Evolutionary conservation across 805 yeast genomes (phyloP).

Genomic region (Saturnispora kantuleensis): DNA sequence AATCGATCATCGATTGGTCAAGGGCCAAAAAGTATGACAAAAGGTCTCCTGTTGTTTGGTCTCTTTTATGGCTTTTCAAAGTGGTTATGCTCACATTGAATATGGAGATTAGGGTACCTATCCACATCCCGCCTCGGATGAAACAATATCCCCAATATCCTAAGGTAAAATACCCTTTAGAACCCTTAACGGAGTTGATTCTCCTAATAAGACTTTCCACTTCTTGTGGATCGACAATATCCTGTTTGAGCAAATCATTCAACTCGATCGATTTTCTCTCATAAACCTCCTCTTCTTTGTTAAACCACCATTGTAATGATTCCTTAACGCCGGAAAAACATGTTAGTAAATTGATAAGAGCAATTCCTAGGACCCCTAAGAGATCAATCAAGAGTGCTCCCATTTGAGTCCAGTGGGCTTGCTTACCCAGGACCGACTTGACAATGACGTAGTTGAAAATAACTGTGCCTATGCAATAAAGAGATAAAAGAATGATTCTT

Average conservation of each 20-base stretch:
- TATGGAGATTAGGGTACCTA: background rate
- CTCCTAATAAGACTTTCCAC: background rate
- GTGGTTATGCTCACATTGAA: background rate
- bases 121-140: slow-evolving; percentile 5
- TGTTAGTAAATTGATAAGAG: slow-evolving; percentile 3
- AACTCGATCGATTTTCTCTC: background rate
- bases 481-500: background rate
- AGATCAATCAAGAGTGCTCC: slow-evolving; percentile 5
- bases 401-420: background rate
- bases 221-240: background rate
- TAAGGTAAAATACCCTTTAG: background rate
- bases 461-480: background rate
- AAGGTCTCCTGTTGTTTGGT: background rate
- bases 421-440: background rate
- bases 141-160: slow-evolving; percentile 6
- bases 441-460: background rate
- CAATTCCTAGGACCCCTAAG: background rate
- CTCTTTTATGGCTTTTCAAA: slow-evolving; percentile 3
- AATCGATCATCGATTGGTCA: slow-evolving; percentile 1
- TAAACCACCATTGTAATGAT: background rate
- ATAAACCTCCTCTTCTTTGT: background rate
- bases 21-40: background rate
- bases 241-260: background rate
- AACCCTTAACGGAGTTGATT: background rate
- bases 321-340: background rate